A percentile compares a stretch with the other conserved stretches of the same genome.
phyloP scores from a whole-genome alignment of 208 protist genomes.

The Phytomonas serpens region DNA sequence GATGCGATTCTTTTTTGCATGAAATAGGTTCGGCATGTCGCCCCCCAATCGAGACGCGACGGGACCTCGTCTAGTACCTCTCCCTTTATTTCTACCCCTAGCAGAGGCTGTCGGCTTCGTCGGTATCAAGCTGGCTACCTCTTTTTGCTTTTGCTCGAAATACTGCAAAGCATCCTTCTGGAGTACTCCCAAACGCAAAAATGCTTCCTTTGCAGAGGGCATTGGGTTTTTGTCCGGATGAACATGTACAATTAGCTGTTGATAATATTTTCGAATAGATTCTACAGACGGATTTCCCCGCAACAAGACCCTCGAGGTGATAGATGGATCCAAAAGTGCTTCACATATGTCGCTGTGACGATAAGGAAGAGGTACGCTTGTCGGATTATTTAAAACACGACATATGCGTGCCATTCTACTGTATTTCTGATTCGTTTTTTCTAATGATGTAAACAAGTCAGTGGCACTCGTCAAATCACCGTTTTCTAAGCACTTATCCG shows the following conservation, averaged over 20 bases:
- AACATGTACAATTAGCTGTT: conserved; percentile 64
- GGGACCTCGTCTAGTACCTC: background rate
- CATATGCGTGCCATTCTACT: conserved; percentile 64
- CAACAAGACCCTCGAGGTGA: conserved; percentile 41
- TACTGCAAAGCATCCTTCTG: conserved; percentile 36
- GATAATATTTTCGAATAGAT: conserved; percentile 60
- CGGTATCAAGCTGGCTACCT: background rate
- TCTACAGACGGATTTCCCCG: conserved; percentile 18
- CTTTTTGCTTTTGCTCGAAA: conserved; percentile 11
- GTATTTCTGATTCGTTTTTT: conserved; percentile 52
- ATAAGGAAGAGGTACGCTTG: conserved; percentile 55
- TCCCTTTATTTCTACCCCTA: background rate
- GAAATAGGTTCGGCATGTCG: conserved; percentile 15
- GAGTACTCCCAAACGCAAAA: conserved; percentile 51
- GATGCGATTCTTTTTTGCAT: conserved; percentile 42
- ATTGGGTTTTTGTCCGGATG: conserved; percentile 87
- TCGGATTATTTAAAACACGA: conserved; percentile 59
- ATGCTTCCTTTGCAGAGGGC: conserved; percentile 58
- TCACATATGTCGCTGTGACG: conserved; percentile 73
- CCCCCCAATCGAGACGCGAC: background rate
- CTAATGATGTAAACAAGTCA: conserved; percentile 63
- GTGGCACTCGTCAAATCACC: conserved; percentile 70
- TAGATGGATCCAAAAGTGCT: conserved; percentile 57
- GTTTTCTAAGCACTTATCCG: conserved; percentile 44
- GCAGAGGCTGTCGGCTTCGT: background rate